A percentile compares a stretch with the other conserved stretches of the same genome.
These are phyloP conservation scores for Phlebiopsis flavidoalba DNA, from an alignment of 768 basidiomycete genomes.

Conservation along the genomic window DNA sequence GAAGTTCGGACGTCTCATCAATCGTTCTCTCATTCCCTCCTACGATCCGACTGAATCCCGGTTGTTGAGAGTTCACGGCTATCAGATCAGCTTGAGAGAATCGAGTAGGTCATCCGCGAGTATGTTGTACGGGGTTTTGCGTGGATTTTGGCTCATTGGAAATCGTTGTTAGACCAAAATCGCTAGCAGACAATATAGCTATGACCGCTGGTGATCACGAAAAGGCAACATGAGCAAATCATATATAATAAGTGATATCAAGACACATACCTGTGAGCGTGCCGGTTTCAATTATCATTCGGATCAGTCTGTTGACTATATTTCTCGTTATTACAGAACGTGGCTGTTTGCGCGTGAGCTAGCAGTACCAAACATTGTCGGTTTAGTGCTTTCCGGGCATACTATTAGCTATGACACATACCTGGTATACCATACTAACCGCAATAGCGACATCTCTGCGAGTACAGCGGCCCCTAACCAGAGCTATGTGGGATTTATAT, in stretches of 20 bases:
- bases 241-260: not conserved
- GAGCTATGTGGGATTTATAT: constrained; percentile 6
- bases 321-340: not conserved
- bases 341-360: not conserved
- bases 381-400: not conserved
- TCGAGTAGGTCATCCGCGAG: not conserved
- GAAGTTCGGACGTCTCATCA: too few species aligned
- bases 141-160: too few species aligned
- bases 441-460: constrained; percentile 27
- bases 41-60: too few species aligned
- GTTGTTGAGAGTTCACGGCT: too few species aligned
- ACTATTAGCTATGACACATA: constrained; percentile 9
- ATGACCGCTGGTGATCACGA: not conserved
- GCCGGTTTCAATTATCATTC: constrained; percentile 4
- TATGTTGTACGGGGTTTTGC: not conserved
- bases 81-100: too few species aligned
- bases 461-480: constrained; percentile 19
- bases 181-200: not conserved
- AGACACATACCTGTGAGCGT: not conserved
- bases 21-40: too few species aligned
- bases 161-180: not conserved
- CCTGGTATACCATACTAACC: constrained; percentile 15
- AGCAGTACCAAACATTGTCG: not conserved
- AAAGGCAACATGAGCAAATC: not conserved
- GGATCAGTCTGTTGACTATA: not conserved